These are phyloP conservation scores for Daucus carota DNA, from an alignment of 129 eudicot genomes.

Conservation along the genomic window DNA sequence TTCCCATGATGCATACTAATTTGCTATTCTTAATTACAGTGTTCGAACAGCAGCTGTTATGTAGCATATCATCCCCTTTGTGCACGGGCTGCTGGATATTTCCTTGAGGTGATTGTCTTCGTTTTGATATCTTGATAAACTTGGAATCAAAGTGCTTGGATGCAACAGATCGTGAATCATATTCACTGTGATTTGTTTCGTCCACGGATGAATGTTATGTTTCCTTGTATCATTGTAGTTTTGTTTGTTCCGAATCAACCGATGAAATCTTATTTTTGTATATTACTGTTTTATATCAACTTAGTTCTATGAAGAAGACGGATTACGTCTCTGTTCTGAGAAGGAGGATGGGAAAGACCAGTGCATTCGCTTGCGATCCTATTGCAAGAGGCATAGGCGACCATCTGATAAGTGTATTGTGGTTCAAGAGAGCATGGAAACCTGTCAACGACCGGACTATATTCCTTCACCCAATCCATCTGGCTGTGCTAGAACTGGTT, in stretches of 20 bases:
- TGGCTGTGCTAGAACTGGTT: slow-evolving; percentile 96
- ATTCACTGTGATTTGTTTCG: background rate
- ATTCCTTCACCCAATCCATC: slow-evolving; percentile 59
- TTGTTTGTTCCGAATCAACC: background rate
- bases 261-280: slow-evolving; percentile 1
- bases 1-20: slow-evolving; percentile 12
- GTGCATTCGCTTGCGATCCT: slow-evolving; percentile 76
- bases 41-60: slow-evolving; percentile 73
- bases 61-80: slow-evolving; percentile 99
- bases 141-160: background rate
- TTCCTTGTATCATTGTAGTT: background rate
- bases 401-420: slow-evolving; percentile 36
- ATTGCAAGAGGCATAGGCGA: slow-evolving; percentile 86
- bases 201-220: background rate
- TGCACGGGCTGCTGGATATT: slow-evolving; percentile 97
- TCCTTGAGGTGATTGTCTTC: slow-evolving; percentile 58
- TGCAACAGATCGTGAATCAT: background rate
- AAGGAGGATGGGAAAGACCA: slow-evolving; percentile 84
- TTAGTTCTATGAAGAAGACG: slow-evolving; percentile 82
- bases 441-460: slow-evolving; percentile 37
- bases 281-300: slow-evolving; percentile 13
- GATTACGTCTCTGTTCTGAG: slow-evolving; percentile 46
- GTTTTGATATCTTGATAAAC: background rate
- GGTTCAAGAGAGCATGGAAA: slow-evolving; percentile 41
- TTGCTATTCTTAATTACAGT: slow-evolving; percentile 41